Evolutionary conservation across 2,329 filamentous ascomycete species (phyloP), one percentile per base, ranked within the genome.

Genomic region (Epichloe festucae): DNA sequence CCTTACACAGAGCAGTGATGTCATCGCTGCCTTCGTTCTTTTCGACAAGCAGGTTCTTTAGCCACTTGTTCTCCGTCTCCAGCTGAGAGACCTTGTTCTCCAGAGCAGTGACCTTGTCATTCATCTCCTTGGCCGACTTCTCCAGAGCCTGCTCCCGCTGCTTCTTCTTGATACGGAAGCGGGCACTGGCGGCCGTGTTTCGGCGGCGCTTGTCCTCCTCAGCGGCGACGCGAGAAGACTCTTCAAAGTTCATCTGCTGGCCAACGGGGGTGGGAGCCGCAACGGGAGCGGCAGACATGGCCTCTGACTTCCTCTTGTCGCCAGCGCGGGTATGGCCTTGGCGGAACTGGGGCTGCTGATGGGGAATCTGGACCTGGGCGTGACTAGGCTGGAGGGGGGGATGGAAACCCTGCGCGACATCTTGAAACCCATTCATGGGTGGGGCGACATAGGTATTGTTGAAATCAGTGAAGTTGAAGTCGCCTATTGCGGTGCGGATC

Each of bases 151-250:
- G 86, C 73, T 95, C 89, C 48, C 89, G 84, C 71, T 93, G 87
- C 80, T 95, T 95, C 84, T 95, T 95, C 81, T 95, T 95, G 65
- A 93, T 82, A 54, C 89, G 85, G 77, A 95, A 95, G 48, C 89
- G 85, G 17, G 89, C 89, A 58, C 84, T 89, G 51, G 89, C 89
- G 35, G 89, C 89, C 2, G 89, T 94, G 71, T 95, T 95, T 57
- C 89, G 82, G 53, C 88, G 82, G 48, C 89, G 84, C 72, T 94
- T 94, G 66, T 95, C 89, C 69, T 95, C 89, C 67, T 95, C 89
- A 21, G 88, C 88, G 12, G 85, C 85, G 5, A 82, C 59, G 40
- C 86, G 83, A 12, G 84, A 84, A 40, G 80, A 74, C 56, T 89
- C 86, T 66, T 90, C 86, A 47, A 85, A 77, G 59, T 70, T 77